phyloP scores from a whole-genome alignment of 225 moss, liverwort and hornwort species.

The Sphagnum tenellum region DNA sequence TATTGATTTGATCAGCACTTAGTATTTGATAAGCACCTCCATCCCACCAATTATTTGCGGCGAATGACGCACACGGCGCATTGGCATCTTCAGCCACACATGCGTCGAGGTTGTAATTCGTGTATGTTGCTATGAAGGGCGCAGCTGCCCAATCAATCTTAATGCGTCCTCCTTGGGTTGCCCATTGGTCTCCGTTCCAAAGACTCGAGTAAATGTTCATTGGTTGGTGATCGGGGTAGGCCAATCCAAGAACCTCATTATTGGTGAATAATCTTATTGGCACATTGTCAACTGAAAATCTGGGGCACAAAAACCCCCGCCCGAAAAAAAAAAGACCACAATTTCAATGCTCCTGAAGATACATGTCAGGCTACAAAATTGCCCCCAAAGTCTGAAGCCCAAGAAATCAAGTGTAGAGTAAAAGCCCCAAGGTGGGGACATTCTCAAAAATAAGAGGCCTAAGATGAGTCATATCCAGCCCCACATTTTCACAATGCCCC shows the following conservation, averaged over 20 bases:
- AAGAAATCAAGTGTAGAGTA: too few species aligned
- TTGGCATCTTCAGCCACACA: too few species aligned
- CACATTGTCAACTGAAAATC: conserved; percentile 51
- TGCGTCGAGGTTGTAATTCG: too few species aligned
- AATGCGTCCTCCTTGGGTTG: conserved; percentile 36
- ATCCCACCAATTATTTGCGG: conserved; percentile 24
- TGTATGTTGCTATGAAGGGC: conserved; percentile 44
- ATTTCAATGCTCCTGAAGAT: too few species aligned
- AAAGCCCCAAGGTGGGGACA: too few species aligned
- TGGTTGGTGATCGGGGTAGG: conserved; percentile 44
- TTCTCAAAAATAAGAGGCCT: too few species aligned
- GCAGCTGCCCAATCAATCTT: conserved; percentile 35
- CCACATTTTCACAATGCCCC: too few species aligned
- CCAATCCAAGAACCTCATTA: conserved; percentile 38
- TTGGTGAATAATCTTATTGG: conserved; percentile 50
- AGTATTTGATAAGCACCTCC: conserved; percentile 21
- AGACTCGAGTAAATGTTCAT: conserved; percentile 47
- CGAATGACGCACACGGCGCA: not conserved
- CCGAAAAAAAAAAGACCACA: not conserved
- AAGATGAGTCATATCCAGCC: too few species aligned
- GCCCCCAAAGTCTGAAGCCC: too few species aligned
- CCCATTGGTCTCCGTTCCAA: conserved; percentile 54
- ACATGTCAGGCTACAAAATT: too few species aligned
- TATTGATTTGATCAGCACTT: conserved; percentile 31
- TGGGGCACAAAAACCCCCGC: not conserved